These are phyloP conservation scores for Schizophyllum commune DNA, from an alignment of 1,284 basidiomycete species.

Conservation along the genomic window DNA sequence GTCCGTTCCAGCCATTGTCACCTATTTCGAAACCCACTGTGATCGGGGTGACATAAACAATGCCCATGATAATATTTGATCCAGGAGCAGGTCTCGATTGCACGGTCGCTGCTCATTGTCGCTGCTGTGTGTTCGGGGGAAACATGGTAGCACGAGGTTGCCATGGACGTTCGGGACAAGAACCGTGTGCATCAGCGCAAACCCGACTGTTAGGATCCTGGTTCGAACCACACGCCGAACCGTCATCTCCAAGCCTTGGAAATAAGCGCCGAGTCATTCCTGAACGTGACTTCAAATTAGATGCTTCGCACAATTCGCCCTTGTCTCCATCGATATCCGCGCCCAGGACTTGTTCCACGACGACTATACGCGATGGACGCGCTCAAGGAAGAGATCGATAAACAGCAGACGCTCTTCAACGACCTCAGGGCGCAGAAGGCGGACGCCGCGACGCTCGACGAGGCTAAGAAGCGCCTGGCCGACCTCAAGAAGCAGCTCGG, in stretches of 20 bases:
- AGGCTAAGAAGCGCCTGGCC: slow-evolving; percentile 59
- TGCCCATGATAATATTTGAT: background rate
- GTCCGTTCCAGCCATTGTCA: background rate
- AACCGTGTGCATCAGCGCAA: background rate
- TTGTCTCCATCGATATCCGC: background rate
- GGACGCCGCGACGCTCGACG: slow-evolving; percentile 44
- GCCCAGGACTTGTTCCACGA: background rate
- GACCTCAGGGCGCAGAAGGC: slow-evolving; percentile 50
- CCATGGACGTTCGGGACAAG: no score
- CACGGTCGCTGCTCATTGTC: background rate
- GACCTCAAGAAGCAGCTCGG: slow-evolving; percentile 58
- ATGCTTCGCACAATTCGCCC: background rate
- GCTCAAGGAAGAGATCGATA: slow-evolving; percentile 41
- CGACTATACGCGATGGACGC: slow-evolving; percentile 20
- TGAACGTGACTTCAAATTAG: background rate
- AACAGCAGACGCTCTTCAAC: slow-evolving; percentile 47
- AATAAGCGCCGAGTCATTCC: background rate
- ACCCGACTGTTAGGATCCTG: background rate
- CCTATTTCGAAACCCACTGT: background rate
- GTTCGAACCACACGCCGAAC: background rate
- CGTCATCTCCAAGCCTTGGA: no score
- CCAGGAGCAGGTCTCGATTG: no score
- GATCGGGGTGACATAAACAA: background rate
- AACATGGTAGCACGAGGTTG: no score
- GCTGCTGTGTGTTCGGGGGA: background rate